phyloP scores from a whole-genome alignment of 73 alveolate species.

The Blepharisma japonicum region DNA sequence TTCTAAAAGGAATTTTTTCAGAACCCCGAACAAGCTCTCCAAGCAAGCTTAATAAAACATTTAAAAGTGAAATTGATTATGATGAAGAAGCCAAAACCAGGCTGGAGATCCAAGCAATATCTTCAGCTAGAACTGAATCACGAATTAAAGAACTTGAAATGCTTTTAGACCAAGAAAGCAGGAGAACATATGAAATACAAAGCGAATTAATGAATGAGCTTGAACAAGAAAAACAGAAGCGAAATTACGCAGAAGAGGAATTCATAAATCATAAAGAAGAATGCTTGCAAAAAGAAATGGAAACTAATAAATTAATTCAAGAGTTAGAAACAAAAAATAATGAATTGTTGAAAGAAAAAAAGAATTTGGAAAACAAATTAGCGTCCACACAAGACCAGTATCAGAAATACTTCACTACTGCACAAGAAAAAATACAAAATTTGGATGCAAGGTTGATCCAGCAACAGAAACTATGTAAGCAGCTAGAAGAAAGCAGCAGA shows the following conservation, averaged over 20 bases:
- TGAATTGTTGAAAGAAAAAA: not conserved
- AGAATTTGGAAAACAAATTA: not conserved
- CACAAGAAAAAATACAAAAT: not conserved
- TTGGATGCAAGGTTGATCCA: not conserved
- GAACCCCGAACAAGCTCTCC: constrained; percentile 27
- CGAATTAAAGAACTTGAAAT: constrained; percentile 47
- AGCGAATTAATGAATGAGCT: constrained; percentile 44
- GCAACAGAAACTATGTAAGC: not conserved
- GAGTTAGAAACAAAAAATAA: constrained; percentile 47
- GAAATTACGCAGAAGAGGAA: not conserved
- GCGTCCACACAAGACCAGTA: not conserved
- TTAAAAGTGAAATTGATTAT: constrained; percentile 32
- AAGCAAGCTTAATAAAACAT: constrained; percentile 25
- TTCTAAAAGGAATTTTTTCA: constrained; percentile 22
- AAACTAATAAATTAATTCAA: constrained; percentile 45
- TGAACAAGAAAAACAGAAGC: constrained; percentile 25
- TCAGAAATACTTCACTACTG: not conserved
- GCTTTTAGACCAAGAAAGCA: constrained; percentile 51
- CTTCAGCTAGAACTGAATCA: constrained; percentile 41
- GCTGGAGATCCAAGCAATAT: constrained; percentile 29
- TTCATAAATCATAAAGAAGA: constrained; percentile 25
- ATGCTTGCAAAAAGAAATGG: constrained; percentile 43
- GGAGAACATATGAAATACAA: constrained; percentile 46
- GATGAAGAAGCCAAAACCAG: constrained; percentile 33
- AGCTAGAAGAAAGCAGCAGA: not conserved